Conservation (phyloP, 306 rosid genomes). For the Cucurbita pepo region DNA sequence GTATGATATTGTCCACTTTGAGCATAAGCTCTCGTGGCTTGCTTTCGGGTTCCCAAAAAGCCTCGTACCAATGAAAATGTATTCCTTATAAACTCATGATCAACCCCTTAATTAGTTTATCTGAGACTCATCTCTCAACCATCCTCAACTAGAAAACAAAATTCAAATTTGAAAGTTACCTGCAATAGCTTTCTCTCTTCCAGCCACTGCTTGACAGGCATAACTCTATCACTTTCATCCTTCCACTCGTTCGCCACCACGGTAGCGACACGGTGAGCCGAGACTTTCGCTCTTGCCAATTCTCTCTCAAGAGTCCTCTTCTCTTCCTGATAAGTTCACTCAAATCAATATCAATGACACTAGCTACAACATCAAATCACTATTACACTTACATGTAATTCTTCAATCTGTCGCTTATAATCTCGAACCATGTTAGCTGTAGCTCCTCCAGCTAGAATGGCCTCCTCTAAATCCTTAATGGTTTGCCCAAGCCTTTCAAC, state of each 20-base stretch:
- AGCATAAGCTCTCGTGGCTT: too few relatives aligned
- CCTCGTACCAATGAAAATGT: too few relatives aligned
- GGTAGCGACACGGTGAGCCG: slow-evolving; percentile 75
- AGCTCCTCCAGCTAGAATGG: slow-evolving; percentile 55
- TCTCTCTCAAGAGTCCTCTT: slow-evolving; percentile 85
- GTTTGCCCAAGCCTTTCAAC: slow-evolving; percentile 89
- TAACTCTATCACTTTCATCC: slow-evolving; percentile 75
- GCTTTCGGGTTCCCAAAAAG: too few relatives aligned
- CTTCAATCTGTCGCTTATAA: slow-evolving; percentile 52
- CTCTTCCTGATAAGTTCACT: slow-evolving; percentile 50
- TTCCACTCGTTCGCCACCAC: slow-evolving; percentile 90
- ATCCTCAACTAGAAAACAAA: not conserved
- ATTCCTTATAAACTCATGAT: too few relatives aligned
- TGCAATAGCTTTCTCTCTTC: slow-evolving; percentile 82
- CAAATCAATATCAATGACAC: not conserved
- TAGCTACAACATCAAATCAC: not conserved
- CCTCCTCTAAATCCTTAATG: slow-evolving; percentile 80
- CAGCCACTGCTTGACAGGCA: slow-evolving; percentile 93
- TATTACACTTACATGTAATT: slow-evolving; percentile 35
- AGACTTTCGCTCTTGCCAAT: slow-evolving; percentile 66
- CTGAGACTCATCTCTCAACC: too few relatives aligned
- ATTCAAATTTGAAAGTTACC: slow-evolving; percentile 24
- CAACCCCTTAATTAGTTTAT: too few relatives aligned
- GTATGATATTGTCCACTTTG: too few relatives aligned
- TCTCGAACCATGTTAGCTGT: slow-evolving; percentile 69